These are phyloP conservation scores for Sclerotinia spermophila DNA, from an alignment of 2,329 filamentous ascomycete species.

Conservation along the genomic window DNA sequence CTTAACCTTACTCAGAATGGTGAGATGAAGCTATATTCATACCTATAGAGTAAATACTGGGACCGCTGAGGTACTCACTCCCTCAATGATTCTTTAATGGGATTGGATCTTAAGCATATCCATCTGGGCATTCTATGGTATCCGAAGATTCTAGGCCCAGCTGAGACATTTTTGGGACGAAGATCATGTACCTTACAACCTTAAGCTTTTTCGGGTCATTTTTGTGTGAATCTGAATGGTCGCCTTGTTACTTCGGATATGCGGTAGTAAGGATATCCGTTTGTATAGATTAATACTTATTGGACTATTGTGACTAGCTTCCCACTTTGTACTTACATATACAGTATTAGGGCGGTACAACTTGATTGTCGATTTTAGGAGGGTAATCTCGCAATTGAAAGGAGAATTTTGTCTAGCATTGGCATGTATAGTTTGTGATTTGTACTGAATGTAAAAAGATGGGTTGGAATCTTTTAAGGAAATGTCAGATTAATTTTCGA, in stretches of 20 bases:
- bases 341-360: neutral
- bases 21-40: slow-evolving; percentile 7
- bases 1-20: slow-evolving; percentile 1
- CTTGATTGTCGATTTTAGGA: neutral
- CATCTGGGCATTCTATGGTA: neutral
- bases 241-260: slow-evolving; percentile 13
- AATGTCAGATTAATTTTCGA: slow-evolving; percentile 2
- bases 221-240: neutral
- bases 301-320: slow-evolving; percentile 3
- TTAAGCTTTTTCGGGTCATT: slow-evolving; percentile 2
- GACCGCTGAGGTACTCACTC: neutral
- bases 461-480: neutral
- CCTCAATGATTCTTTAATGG: neutral
- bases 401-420: neutral
- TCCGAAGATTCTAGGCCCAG: slow-evolving; percentile 3
- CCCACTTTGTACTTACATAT: neutral
- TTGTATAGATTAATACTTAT: neutral
- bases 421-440: neutral
- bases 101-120: slow-evolving; percentile 1
- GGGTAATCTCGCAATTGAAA: slow-evolving; percentile 1
- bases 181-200: slow-evolving; percentile 8
- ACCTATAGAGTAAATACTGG: neutral
- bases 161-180: neutral
- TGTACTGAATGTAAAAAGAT: neutral
- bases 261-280: neutral